A percentile compares a stretch with the other conserved stretches of the same genome.
phyloP scores from a whole-genome alignment of 495 filamentous ascomycete genomes.

The Aspergillus bridgeri region DNA sequence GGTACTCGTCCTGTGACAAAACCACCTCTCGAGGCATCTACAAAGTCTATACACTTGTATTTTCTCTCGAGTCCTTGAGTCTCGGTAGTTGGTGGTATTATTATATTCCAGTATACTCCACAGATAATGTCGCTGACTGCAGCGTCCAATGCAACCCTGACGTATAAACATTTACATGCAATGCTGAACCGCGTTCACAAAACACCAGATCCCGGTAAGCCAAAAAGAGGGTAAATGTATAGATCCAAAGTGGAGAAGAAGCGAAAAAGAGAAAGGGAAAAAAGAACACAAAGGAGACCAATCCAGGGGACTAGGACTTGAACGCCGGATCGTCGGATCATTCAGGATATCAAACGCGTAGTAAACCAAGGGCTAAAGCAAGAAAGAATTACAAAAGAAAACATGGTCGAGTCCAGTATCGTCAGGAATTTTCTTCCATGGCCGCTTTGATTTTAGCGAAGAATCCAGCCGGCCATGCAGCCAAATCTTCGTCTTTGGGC shows the following conservation, averaged over 20 bases:
- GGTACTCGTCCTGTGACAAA: no score
- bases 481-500: slow-evolving; percentile 69
- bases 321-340: slow-evolving; percentile 18
- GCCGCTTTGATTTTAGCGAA: slow-evolving; percentile 61
- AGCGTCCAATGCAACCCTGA: slow-evolving; percentile 10
- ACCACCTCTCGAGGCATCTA: not conserved
- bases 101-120: slow-evolving; percentile 19
- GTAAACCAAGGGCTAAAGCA: slow-evolving; percentile 2
- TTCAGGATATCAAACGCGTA: slow-evolving; percentile 18
- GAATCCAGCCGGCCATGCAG: slow-evolving; percentile 65
- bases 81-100: slow-evolving; percentile 2
- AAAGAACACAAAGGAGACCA: slow-evolving; percentile 10
- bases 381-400: slow-evolving; percentile 10
- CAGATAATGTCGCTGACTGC: slow-evolving; percentile 8
- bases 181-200: slow-evolving; percentile 13
- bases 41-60: not conserved
- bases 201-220: slow-evolving; percentile 13
- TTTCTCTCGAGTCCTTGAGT: not conserved
- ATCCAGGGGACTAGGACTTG: slow-evolving; percentile 2
- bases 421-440: slow-evolving; percentile 51
- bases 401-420: slow-evolving; percentile 16
- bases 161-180: slow-evolving; percentile 12
- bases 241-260: slow-evolving; percentile 10
- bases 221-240: slow-evolving; percentile 11
- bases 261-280: slow-evolving; percentile 10